Evolutionary conservation across 352 stramenopile genomes (phyloP).

Genomic region (Chrysophaeum taylorii): DNA sequence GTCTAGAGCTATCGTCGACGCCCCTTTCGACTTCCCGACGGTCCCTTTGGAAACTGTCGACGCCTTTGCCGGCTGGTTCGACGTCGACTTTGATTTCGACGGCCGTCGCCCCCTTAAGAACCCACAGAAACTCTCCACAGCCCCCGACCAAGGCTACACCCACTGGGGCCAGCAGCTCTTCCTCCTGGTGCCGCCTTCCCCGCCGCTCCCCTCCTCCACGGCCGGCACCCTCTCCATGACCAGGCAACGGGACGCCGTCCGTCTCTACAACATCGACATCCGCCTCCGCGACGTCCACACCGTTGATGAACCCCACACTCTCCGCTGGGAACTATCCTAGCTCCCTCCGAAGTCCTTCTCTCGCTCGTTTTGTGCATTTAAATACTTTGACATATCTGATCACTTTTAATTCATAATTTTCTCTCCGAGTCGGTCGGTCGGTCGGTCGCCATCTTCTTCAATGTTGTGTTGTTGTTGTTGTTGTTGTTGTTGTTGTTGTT

Average conservation of each 20-base stretch:
- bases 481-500: too few relatives aligned
- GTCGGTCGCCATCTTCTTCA: too few relatives aligned
- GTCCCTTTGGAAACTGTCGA: conserved; percentile 71
- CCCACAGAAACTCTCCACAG: conserved; percentile 56
- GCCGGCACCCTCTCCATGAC: not conserved
- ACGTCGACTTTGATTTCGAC: conserved; percentile 78
- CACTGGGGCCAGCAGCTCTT: conserved; percentile 68
- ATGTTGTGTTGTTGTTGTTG: too few relatives aligned
- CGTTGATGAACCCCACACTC: too few relatives aligned
- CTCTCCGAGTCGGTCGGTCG: too few relatives aligned
- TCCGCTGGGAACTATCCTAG: too few relatives aligned
- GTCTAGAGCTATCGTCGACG: conserved; percentile 35
- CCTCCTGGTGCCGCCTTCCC: not conserved
- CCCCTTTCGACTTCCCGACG: conserved; percentile 49
- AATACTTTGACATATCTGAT: too few relatives aligned
- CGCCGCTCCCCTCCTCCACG: not conserved
- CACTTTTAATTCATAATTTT: too few relatives aligned
- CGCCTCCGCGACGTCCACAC: too few relatives aligned
- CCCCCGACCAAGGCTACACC: conserved; percentile 60
- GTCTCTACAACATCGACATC: conserved; percentile 3
- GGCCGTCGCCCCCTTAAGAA: conserved; percentile 37
- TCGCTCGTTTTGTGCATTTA: too few relatives aligned
- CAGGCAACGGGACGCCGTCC: not conserved
- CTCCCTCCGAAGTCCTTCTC: too few relatives aligned
- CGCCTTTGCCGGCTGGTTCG: conserved; percentile 97